Evolutionary conservation across 2,329 filamentous ascomycete genomes (phyloP), one percentile per base, ranked within the genome.

Genomic region (Cercospora nicotianae): DNA sequence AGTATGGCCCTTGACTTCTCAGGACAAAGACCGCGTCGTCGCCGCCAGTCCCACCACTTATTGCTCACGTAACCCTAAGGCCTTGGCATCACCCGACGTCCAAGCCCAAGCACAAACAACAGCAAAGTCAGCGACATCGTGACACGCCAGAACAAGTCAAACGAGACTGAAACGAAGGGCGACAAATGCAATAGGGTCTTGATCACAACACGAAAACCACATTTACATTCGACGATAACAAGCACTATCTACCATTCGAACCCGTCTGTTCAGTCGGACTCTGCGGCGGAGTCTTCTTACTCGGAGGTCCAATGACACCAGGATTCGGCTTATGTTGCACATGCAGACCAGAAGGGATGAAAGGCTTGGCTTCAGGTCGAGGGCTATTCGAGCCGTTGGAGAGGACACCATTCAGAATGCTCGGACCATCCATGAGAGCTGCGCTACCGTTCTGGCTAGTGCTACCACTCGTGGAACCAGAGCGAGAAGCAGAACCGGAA

Each of bases 311-410:
- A 65, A 77, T 76, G 9, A 74, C 67, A 33, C 72, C 70, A 9
- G 71, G 67, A 42, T 69, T 70, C 26, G 65, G 63, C 10, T 55
- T 64, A 48, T 63, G 45, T 3, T 51, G 45, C 10, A 23, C 10
- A 9, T 51, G 65, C 23, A 45, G 51, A 23, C 31, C 53, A 23
- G 51, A 48, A 33, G 76, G 76, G 31, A 77, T 64, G 68, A 77
- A 77, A 55, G 72, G 72, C 64, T 76, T 75, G 20, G 76, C 76
- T 63, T 78, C 75, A 39, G 76, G 76, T 23, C 75, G 70, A 45
- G 76, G 76, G 60, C 75, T 77, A 63, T 76, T 78, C 26, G 76
- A 77, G 20, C 75, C 76, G 68, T 74, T 73, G 26, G 70, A 66
- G 58, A 60, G 70, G 3, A 58, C 48, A 16, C 62, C 62, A 30